phyloP scores from a whole-genome alignment of 2,329 filamentous ascomycete genomes.

The Thielaviopsis punctulata region DNA sequence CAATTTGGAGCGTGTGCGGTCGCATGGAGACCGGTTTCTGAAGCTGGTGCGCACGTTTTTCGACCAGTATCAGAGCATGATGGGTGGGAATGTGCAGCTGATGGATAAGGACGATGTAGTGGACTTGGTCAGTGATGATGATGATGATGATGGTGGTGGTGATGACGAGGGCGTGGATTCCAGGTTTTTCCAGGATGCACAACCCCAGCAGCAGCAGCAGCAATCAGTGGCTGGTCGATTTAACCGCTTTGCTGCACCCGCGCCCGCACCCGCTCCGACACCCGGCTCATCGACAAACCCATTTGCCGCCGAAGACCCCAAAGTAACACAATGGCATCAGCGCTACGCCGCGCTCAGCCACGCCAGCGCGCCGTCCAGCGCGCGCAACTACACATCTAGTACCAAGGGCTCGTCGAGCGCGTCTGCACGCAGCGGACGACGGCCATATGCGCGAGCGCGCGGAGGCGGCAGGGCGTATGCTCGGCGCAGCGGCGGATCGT shows the following conservation, averaged over 20 bases:
- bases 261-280: constrained; percentile 7
- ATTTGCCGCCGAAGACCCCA: constrained; percentile 17
- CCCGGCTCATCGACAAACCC: constrained; percentile 18
- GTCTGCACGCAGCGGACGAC: too few species aligned
- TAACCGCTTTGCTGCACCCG: neutral
- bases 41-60: constrained; percentile 35
- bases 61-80: constrained; percentile 31
- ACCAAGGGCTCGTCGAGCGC: too few species aligned
- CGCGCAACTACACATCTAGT: constrained; percentile 5
- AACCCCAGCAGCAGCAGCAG: constrained; percentile 8
- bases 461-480: neutral
- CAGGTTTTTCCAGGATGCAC: constrained; percentile 30
- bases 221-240: neutral
- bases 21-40: constrained; percentile 44
- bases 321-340: constrained; percentile 16
- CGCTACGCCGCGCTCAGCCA: constrained; percentile 11
- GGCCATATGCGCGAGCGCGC: too few species aligned
- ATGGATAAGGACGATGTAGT: constrained; percentile 27
- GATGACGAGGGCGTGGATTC: constrained; percentile 26
- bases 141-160: constrained; percentile 18
- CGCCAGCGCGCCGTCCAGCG: constrained; percentile 2
- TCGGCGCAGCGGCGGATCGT: neutral
- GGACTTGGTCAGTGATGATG: constrained; percentile 34
- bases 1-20: constrained; percentile 40
- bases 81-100: constrained; percentile 17